Percentiles rank a stretch among this genome's conserved stretches.
Evolutionary conservation across 2,329 filamentous ascomycete genomes (phyloP).

Genomic region (Periglandula ipomoeae): DNA sequence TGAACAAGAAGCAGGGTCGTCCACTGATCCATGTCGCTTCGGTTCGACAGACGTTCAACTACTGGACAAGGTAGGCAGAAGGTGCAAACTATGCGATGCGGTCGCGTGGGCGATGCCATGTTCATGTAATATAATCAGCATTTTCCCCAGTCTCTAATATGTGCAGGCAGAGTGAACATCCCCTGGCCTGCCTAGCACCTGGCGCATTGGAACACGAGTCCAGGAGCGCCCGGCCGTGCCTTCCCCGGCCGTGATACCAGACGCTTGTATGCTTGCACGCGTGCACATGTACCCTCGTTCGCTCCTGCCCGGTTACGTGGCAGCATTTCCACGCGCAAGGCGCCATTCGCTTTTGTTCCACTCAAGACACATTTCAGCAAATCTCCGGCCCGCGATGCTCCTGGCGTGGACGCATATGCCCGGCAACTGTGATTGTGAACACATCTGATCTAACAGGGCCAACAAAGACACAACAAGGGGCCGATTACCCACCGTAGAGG

Average conservation of each 20-base stretch:
- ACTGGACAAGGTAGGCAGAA: not conserved
- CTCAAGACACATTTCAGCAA: not conserved
- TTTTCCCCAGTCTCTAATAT: too few species aligned
- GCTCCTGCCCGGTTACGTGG: too few species aligned
- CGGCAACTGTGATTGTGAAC: not conserved
- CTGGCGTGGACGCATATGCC: not conserved
- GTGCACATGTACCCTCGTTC: not conserved
- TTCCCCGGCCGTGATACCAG: constrained; percentile 1
- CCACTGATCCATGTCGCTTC: not conserved
- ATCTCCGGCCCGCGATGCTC: not conserved
- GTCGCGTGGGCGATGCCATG: not conserved
- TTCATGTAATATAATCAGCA: constrained; percentile 1
- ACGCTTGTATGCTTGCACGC: not conserved
- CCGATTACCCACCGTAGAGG: not conserved
- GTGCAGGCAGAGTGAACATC: too few species aligned
- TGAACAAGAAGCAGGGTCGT: not conserved
- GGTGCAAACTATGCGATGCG: not conserved
- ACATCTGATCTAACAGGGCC: not conserved
- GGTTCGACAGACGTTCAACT: not conserved
- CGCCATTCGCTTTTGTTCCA: not conserved
- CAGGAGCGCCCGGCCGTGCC: constrained; percentile 2
- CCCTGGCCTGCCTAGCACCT: too few species aligned
- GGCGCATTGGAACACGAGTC: not conserved
- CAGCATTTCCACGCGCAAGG: not conserved
- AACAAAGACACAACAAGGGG: not conserved